These are phyloP conservation scores for Sporothrix brunneoviolacea DNA, from an alignment of 2,329 filamentous ascomycete species.

Conservation along the genomic window DNA sequence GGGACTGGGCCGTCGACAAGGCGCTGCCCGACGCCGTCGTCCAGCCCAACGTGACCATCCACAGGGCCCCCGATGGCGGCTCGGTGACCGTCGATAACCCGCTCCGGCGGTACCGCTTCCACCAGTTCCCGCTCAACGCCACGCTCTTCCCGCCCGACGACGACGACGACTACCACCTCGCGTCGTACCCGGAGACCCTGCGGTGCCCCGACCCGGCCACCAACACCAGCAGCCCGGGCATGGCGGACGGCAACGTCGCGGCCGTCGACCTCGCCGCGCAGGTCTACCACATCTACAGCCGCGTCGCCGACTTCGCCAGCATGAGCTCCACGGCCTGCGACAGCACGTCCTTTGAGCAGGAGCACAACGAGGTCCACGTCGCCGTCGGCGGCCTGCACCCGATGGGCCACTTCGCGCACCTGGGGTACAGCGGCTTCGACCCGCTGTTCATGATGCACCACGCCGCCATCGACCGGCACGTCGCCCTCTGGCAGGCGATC, in stretches of 20 bases:
- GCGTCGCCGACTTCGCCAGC: conserved; percentile 27
- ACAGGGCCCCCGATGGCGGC: conserved; percentile 5
- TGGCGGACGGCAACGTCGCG: conserved; percentile 31
- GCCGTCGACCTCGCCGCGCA: conserved; percentile 31
- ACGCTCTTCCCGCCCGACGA: conserved; percentile 20
- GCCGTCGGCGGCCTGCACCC: conserved; percentile 26
- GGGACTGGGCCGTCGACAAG: conserved; percentile 41
- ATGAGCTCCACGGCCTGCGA: conserved; percentile 31
- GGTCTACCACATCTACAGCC: conserved; percentile 34
- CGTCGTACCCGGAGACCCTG: conserved; percentile 28
- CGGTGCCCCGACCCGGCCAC: conserved; percentile 28
- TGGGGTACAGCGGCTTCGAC: conserved; percentile 34
- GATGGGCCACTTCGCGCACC: conserved; percentile 23
- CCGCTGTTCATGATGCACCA: conserved; percentile 41
- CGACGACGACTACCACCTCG: conserved; percentile 21
- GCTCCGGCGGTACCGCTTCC: conserved; percentile 42
- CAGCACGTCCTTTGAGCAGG: conserved; percentile 32
- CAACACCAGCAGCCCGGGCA: conserved; percentile 29
- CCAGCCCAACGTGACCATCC: conserved; percentile 11
- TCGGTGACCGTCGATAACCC: conserved; percentile 37
- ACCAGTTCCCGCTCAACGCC: conserved; percentile 29
- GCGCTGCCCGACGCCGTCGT: conserved; percentile 29
- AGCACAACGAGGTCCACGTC: conserved; percentile 33
- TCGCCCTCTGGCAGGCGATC: conserved; percentile 37
- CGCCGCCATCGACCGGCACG: conserved; percentile 50